phyloP scores from a whole-genome alignment of 163 green algal genomes.

The Coccomyxa subellipsoidea region DNA sequence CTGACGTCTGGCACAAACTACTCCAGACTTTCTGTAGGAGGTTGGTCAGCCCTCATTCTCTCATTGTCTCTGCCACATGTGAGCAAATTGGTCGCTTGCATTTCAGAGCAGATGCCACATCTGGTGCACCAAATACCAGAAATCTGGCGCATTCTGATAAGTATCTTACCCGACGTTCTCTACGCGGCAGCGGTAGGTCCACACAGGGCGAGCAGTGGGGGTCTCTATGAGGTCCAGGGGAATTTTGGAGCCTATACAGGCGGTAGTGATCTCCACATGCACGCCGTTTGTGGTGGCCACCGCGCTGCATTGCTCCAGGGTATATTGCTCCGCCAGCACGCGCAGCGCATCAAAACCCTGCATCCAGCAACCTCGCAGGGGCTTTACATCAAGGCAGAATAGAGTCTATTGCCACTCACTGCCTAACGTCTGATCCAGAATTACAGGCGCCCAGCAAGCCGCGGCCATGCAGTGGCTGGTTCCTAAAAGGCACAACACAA shows the following conservation, averaged over 20 bases:
- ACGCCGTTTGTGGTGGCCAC: slow-evolving; percentile 41
- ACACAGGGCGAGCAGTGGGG: slow-evolving; percentile 14
- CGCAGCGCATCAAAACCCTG: slow-evolving; percentile 50
- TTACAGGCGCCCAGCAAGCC: neutral
- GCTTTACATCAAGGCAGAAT: neutral
- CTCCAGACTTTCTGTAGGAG: no score
- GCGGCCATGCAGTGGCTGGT: neutral
- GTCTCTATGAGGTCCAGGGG: neutral
- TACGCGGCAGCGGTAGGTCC: slow-evolving; percentile 50
- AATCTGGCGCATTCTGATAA: no score
- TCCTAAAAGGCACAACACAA: neutral
- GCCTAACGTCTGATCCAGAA: no score
- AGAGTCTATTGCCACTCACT: neutral
- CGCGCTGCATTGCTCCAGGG: slow-evolving; percentile 50
- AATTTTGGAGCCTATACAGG: neutral
- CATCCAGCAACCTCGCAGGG: neutral
- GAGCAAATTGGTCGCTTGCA: no score
- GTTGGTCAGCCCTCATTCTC: no score
- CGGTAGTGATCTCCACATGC: slow-evolving; percentile 49
- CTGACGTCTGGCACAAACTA: no score
- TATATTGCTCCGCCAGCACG: slow-evolving; percentile 49
- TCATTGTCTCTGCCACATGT: no score
- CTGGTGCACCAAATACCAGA: no score
- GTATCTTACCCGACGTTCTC: slow-evolving; percentile 47
- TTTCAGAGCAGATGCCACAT: neutral